These are phyloP conservation scores for Aspergillus saccharolyticus DNA, from an alignment of 495 filamentous ascomycete species.

Conservation along the genomic window DNA sequence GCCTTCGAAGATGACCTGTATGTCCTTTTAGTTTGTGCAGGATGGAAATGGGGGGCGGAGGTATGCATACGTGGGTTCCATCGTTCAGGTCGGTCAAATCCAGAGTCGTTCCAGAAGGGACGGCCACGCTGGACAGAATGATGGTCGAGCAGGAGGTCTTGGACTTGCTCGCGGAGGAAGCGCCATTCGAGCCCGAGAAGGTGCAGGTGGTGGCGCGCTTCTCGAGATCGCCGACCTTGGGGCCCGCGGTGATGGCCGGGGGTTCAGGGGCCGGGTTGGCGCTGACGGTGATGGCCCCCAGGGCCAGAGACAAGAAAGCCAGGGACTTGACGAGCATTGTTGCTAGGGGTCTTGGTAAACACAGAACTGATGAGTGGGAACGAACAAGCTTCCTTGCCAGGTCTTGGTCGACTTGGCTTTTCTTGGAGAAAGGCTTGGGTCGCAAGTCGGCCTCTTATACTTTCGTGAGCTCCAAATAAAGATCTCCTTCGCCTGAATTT, in stretches of 20 bases:
- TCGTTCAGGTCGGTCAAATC: slow-evolving; percentile 43
- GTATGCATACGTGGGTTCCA: slow-evolving; percentile 42
- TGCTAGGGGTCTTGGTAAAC: too few species aligned
- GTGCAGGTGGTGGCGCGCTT: slow-evolving; percentile 27
- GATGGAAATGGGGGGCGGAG: slow-evolving; percentile 11
- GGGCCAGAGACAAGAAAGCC: background rate
- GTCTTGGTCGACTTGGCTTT: background rate
- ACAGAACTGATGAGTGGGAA: background rate
- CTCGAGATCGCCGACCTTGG: slow-evolving; percentile 3
- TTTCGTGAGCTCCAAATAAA: background rate
- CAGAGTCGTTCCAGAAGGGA: slow-evolving; percentile 48
- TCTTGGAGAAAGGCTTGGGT: background rate
- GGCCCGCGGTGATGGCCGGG: background rate
- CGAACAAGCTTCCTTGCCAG: background rate
- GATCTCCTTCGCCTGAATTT: background rate
- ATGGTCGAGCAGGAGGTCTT: slow-evolving; percentile 51
- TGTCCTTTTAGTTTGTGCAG: background rate
- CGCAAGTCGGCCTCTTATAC: background rate
- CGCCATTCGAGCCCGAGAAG: slow-evolving; percentile 26
- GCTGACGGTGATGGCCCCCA: background rate
- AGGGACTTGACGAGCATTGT: background rate
- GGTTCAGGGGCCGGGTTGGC: background rate
- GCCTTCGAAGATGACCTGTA: slow-evolving; percentile 50
- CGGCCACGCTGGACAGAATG: slow-evolving; percentile 39
- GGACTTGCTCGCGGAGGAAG: slow-evolving; percentile 32